A percentile compares a stretch with the other conserved stretches of the same genome.
Evolutionary conservation across 2,329 filamentous ascomycete genomes (phyloP).

Genomic region (Clonostachys chloroleuca): DNA sequence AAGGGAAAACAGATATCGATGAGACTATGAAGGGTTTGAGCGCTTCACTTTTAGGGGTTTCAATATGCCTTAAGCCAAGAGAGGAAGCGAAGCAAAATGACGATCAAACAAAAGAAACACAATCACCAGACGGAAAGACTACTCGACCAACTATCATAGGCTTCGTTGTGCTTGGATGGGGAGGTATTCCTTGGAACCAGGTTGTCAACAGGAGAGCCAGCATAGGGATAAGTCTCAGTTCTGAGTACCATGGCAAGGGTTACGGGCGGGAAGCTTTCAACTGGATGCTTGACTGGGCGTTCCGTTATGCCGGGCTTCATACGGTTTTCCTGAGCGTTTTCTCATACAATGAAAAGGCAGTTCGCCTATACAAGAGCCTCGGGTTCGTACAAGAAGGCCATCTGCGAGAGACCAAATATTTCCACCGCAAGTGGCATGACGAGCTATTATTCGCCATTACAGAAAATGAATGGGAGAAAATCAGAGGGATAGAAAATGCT

Average conservation of each 20-base stretch:
- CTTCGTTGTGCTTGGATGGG: slow-evolving; percentile 2
- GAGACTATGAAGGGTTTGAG: background rate
- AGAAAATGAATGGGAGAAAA: slow-evolving; percentile 25
- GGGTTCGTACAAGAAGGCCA: slow-evolving; percentile 38
- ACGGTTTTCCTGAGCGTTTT: slow-evolving; percentile 31
- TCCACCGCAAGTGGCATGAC: slow-evolving; percentile 34
- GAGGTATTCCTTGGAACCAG: no score
- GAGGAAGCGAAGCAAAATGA: background rate
- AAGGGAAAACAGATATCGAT: background rate
- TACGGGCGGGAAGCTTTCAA: slow-evolving; percentile 40
- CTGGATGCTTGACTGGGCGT: slow-evolving; percentile 41
- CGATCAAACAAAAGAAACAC: no score
- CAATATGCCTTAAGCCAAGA: slow-evolving; percentile 7
- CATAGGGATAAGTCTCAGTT: slow-evolving; percentile 28
- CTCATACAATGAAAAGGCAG: slow-evolving; percentile 34
- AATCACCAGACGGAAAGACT: background rate
- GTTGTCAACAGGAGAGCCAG: slow-evolving; percentile 8
- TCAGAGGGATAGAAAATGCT: slow-evolving; percentile 2
- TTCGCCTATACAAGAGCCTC: slow-evolving; percentile 33
- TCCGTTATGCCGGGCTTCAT: slow-evolving; percentile 35
- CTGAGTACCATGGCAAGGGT: slow-evolving; percentile 26
- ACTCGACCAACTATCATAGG: slow-evolving; percentile 11
- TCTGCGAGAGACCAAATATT: slow-evolving; percentile 16
- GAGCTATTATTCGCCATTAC: slow-evolving; percentile 26
- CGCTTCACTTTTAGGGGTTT: slow-evolving; percentile 8